These are phyloP conservation scores for Zanthoxylum bungeanum DNA, from an alignment of 345 rosid species.

Conservation along the genomic window DNA sequence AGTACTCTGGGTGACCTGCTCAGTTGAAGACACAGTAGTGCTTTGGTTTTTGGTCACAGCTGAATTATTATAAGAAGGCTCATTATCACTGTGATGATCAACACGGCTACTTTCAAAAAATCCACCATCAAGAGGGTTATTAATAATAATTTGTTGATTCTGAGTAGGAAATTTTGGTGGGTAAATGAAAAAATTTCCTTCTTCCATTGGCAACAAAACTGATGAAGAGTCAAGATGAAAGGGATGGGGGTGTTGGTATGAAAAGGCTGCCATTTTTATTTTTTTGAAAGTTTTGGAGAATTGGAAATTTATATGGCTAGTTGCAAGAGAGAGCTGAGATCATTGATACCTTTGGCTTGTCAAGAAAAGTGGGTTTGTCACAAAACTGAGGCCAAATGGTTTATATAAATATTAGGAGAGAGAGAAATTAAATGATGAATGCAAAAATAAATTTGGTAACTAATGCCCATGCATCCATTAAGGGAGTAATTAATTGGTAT, in stretches of 20 bases:
- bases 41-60: conserved; percentile 41
- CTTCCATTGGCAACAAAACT: conserved; percentile 27
- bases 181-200: conserved; percentile 26
- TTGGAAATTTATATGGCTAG: conserved; percentile 10
- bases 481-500: no score
- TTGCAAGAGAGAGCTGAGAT: conserved; percentile 3
- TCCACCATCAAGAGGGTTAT: conserved; percentile 7
- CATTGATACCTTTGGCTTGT: conserved; percentile 8
- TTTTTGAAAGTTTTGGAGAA: conserved; percentile 18
- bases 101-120: conserved; percentile 15
- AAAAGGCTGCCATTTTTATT: conserved; percentile 55
- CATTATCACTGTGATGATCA: conserved; percentile 22
- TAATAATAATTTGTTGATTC: background rate
- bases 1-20: conserved; percentile 43
- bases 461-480: conserved; percentile 17
- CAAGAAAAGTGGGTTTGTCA: conserved; percentile 20
- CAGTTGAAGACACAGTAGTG: conserved; percentile 41
- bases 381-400: conserved; percentile 4
- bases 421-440: background rate
- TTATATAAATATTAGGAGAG: conserved; percentile 27
- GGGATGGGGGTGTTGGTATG: conserved; percentile 42
- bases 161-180: background rate
- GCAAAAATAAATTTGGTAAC: background rate
- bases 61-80: conserved; percentile 20
- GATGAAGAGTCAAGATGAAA: conserved; percentile 45